These are phyloP conservation scores for Pistacia atlantica DNA, from an alignment of 345 rosid genomes.

Conservation along the genomic window DNA sequence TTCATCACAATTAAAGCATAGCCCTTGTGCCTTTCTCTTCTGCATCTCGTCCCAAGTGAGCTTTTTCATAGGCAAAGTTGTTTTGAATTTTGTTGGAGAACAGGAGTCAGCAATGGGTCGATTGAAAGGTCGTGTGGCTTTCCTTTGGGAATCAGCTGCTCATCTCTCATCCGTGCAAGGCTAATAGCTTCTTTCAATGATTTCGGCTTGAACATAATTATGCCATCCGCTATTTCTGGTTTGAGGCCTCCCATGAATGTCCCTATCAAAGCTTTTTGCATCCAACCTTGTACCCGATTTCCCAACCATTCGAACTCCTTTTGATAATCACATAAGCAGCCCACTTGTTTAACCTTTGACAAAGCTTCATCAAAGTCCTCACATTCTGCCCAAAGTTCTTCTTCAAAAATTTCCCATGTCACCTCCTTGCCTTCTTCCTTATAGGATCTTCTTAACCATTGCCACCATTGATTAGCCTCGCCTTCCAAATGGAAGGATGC, in stretches of 20 bases:
- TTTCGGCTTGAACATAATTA: neutral
- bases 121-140: neutral
- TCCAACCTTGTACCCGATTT: neutral
- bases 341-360: neutral
- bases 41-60: neutral
- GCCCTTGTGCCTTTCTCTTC: neutral
- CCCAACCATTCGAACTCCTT: neutral
- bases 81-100: neutral
- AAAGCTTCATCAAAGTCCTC: neutral
- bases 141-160: neutral
- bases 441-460: neutral
- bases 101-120: rapidly evolving
- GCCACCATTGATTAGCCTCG: neutral
- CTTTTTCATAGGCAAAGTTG: neutral
- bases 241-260: neutral
- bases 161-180: neutral
- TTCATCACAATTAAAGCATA: neutral
- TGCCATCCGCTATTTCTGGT: neutral
- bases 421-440: neutral
- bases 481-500: neutral
- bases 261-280: neutral
- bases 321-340: neutral
- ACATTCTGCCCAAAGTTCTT: neutral
- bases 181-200: neutral
- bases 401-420: neutral